Base-by-base conservation (phyloP, 148 eudicot genomes). In the Chenopodium suecicum region DNA sequence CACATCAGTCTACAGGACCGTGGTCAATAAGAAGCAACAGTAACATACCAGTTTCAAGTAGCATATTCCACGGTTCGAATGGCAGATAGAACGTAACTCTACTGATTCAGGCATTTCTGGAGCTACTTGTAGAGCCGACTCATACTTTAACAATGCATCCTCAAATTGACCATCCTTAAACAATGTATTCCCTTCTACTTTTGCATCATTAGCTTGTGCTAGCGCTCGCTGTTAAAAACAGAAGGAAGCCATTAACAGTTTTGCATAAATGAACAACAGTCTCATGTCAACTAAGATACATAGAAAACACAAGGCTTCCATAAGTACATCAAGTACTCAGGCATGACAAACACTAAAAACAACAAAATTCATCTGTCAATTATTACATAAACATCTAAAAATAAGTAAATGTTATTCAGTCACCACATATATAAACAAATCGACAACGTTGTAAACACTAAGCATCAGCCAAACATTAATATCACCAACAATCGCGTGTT, bases 81-180 rank as follows among this genome's bases (percentile, higher is more conserved):
- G 89, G 70, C 98, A 96, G n/a, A 96, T 90, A 56, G 99, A 92
- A 14, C 97, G 94, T 37, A 96, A 78, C 88, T 92, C 99, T 84
- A 78, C 78, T n/a, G 90, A 84, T 34, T 91, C 84, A 31, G 91
- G 87, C 70, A 88, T 77, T 79, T 91, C 95, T 37, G 94, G 88
- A 50, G 91, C 91, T 84, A 88, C 77, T 88, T 92, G 91, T 71
- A 96, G 78, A 78, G 98, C 95, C 79, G 65, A 46, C 74, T 87
- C 97, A 78, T 96, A 96, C 83, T 89, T 89, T 34, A 84, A 81
- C 78, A 92, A 73, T 64, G 99, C 98, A 69, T 96, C 97, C 82
- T 96, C 97, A 87, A 88, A 94, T 16, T 81, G 86, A 11, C 90
- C 92, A 80, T 83, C 89, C 83, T 86, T 92, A 85, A 90, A 96